Evolutionary conservation across 495 filamentous ascomycete genomes (phyloP).

Genomic region (Trichoderma parareesei): DNA sequence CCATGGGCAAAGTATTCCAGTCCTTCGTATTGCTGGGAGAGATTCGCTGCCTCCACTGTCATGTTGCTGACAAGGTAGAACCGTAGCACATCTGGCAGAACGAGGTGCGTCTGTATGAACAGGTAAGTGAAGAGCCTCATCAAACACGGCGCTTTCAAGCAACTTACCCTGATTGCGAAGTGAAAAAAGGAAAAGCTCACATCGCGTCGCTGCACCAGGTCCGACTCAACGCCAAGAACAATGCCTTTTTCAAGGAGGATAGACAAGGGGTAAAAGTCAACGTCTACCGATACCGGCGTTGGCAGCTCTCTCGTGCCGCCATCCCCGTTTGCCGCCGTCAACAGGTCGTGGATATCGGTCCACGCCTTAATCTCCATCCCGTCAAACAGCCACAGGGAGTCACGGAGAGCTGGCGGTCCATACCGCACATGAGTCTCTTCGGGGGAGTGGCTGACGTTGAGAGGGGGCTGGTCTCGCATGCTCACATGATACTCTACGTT

Average conservation of each 20-base stretch:
- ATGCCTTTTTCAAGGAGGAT: slow-evolving; percentile 77
- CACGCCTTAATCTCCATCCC: slow-evolving; percentile 75
- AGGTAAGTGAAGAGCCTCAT: slow-evolving; percentile 16
- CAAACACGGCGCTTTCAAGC: neutral
- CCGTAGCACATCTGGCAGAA: slow-evolving; percentile 78
- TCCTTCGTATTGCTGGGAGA: slow-evolving; percentile 75
- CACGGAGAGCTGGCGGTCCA: slow-evolving; percentile 45
- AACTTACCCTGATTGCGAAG: slow-evolving; percentile 67
- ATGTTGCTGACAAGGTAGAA: slow-evolving; percentile 65
- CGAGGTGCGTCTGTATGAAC: slow-evolving; percentile 63
- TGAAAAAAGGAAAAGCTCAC: slow-evolving; percentile 79
- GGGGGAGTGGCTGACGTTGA: slow-evolving; percentile 20
- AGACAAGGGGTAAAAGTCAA: slow-evolving; percentile 94
- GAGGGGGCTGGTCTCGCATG: slow-evolving; percentile 73
- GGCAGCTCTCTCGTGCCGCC: slow-evolving; percentile 49
- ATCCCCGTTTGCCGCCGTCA: slow-evolving; percentile 57
- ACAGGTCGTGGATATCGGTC: slow-evolving; percentile 83
- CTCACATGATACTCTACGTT: slow-evolving; percentile 91
- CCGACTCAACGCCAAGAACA: slow-evolving; percentile 81
- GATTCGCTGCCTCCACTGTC: slow-evolving; percentile 60
- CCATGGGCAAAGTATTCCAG: slow-evolving; percentile 88
- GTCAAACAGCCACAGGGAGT: slow-evolving; percentile 94
- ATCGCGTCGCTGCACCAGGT: slow-evolving; percentile 85
- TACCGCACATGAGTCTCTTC: slow-evolving; percentile 15
- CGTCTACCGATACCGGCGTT: slow-evolving; percentile 51